Percentiles rank a stretch among this genome's conserved stretches.
These are phyloP conservation scores for Xylaria multiplex DNA, from an alignment of 2,329 filamentous ascomycete genomes.

Conservation along the genomic window DNA sequence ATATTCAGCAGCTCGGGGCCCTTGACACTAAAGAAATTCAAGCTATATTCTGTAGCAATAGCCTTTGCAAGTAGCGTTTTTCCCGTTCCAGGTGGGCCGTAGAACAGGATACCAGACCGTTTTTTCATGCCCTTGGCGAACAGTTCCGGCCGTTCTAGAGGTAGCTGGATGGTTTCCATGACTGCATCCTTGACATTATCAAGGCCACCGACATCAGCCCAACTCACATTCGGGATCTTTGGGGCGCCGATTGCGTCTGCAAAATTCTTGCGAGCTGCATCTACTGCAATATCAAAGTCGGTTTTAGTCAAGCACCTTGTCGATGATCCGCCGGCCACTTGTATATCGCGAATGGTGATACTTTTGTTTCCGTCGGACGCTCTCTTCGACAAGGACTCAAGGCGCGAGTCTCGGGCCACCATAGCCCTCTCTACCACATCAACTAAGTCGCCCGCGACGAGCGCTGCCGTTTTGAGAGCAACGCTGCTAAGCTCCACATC, in stretches of 20 bases:
- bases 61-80: constrained; percentile 94
- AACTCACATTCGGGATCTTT: constrained; percentile 96
- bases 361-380: constrained; percentile 51
- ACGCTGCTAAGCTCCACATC: constrained; percentile 86
- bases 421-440: constrained; percentile 93
- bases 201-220: constrained; percentile 94
- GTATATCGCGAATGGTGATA: constrained; percentile 82
- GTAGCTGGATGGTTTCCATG: constrained; percentile 94
- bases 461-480: constrained; percentile 92
- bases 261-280: constrained; percentile 96
- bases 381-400: constrained; percentile 74
- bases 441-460: constrained; percentile 92
- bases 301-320: constrained; percentile 80
- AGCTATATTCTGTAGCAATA: constrained; percentile 90
- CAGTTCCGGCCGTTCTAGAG: constrained; percentile 88
- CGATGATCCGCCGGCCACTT: constrained; percentile 83
- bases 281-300: constrained; percentile 93
- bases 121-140: constrained; percentile 99
- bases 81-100: constrained; percentile 88
- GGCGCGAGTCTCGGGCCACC: constrained; percentile 77
- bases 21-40: constrained; percentile 96
- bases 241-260: constrained; percentile 96
- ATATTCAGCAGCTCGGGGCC: constrained; percentile 92
- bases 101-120: constrained; percentile 90
- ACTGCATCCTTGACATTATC: constrained; percentile 97